Evolutionary conservation across 768 basidiomycete genomes (phyloP).

Genomic region (Mycena leptocephala): DNA sequence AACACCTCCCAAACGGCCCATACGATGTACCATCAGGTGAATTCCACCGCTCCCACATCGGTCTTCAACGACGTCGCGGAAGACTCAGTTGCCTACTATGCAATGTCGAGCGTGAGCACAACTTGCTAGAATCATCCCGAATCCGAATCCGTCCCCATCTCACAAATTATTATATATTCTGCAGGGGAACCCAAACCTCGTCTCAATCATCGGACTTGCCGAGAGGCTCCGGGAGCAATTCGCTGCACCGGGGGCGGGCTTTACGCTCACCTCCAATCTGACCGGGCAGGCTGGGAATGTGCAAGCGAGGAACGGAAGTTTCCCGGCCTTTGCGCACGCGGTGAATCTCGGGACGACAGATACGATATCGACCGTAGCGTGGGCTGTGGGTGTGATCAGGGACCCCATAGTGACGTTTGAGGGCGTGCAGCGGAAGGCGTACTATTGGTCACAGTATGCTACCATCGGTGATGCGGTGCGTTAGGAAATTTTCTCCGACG

Average conservation of each 20-base stretch:
- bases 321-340: constrained; percentile 67
- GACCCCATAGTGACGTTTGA: constrained; percentile 49
- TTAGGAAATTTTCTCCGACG: too few species aligned
- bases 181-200: not conserved
- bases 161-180: too few species aligned
- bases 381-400: constrained; percentile 55
- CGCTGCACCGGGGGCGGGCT: not conserved
- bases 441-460: constrained; percentile 54
- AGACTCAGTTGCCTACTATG: constrained; percentile 67
- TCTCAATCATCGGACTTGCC: constrained; percentile 20
- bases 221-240: constrained; percentile 1
- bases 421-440: constrained; percentile 49
- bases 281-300: not conserved
- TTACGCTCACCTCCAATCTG: constrained; percentile 10
- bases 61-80: constrained; percentile 63
- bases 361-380: constrained; percentile 50
- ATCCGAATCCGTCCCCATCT: too few species aligned
- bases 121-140: not conserved
- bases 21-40: constrained; percentile 61
- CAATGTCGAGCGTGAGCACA: constrained; percentile 52
- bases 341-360: constrained; percentile 59
- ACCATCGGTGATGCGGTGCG: constrained; percentile 51
- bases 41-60: constrained; percentile 48
- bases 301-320: constrained; percentile 36
- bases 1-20: constrained; percentile 39